A percentile compares a stretch with the other conserved stretches of the same genome.
Conservation (phyloP, 768 basidiomycete species). For the Lyophyllum decastes region DNA sequence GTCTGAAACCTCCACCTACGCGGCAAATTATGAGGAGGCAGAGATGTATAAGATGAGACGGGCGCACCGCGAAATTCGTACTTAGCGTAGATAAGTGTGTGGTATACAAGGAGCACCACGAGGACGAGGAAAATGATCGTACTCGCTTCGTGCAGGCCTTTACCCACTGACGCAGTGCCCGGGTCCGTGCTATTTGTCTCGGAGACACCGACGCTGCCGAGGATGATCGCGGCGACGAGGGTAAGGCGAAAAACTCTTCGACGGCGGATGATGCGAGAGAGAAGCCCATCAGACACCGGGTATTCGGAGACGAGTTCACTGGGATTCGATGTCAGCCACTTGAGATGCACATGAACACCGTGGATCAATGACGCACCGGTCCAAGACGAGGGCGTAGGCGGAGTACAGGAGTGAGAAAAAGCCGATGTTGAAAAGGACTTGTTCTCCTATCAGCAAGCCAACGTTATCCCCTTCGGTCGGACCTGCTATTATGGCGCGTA, state of each 20-base stretch:
- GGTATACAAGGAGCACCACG: slow-evolving; percentile 19
- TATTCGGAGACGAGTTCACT: slow-evolving; percentile 5
- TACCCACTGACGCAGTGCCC: slow-evolving; percentile 1
- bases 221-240: slow-evolving; percentile 13
- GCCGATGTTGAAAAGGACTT: slow-evolving; percentile 31
- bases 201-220: slow-evolving; percentile 22
- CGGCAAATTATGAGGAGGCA: not conserved
- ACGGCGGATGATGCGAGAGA: slow-evolving; percentile 12
- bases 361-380: slow-evolving; percentile 29
- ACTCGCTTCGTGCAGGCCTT: slow-evolving; percentile 18
- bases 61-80: slow-evolving; percentile 4
- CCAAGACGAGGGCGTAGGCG: slow-evolving; percentile 32
- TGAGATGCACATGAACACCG: no score
- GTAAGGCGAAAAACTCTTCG: slow-evolving; percentile 18
- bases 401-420: slow-evolving; percentile 35
- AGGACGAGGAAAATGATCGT: slow-evolving; percentile 25
- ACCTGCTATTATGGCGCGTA: slow-evolving; percentile 26
- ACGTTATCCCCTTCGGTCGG: slow-evolving; percentile 24
- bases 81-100: slow-evolving; percentile 15
- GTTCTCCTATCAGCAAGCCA: slow-evolving; percentile 25
- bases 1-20: not conserved
- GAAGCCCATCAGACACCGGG: not conserved
- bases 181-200: slow-evolving; percentile 11
- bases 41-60: not conserved
- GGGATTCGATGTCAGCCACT: not conserved